Conservation (phyloP, 2,329 filamentous ascomycete genomes). For the Aureobasidium sp. region DNA sequence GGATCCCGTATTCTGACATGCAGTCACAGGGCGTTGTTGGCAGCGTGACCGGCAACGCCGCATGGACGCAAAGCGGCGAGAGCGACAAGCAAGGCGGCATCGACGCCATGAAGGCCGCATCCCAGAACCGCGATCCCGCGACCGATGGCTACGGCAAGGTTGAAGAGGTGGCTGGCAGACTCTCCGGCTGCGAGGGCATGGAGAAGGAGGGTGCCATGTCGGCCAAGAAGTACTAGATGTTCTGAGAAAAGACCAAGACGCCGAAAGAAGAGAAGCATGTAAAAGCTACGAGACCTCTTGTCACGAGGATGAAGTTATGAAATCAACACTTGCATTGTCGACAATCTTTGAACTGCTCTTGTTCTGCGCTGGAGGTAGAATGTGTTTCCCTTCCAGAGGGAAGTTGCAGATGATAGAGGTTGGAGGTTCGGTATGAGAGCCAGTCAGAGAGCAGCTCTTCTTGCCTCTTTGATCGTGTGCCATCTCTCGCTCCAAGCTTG, state of each 20-base stretch:
- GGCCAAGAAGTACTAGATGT: not conserved
- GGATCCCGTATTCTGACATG: not conserved
- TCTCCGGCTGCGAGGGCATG: slow-evolving; percentile 62
- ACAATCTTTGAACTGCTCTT: not conserved
- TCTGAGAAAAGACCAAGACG: not conserved
- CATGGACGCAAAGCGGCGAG: slow-evolving; percentile 56
- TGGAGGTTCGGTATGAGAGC: not conserved
- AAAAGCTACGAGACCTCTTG: not conserved
- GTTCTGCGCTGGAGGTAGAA: no score
- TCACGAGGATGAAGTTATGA: not conserved
- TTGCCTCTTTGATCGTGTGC: not conserved
- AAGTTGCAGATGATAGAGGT: no score
- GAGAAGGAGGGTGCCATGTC: slow-evolving; percentile 45
- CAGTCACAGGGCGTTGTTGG: slow-evolving; percentile 50
- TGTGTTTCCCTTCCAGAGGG: no score
- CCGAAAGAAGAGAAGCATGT: not conserved
- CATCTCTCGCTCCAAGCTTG: not conserved
- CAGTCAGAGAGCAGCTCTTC: not conserved
- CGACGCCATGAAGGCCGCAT: slow-evolving; percentile 53
- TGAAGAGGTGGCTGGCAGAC: slow-evolving; percentile 56
- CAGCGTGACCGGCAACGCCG: slow-evolving; percentile 49
- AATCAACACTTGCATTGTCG: not conserved
- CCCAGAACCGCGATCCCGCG: slow-evolving; percentile 45
- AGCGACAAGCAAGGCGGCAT: slow-evolving; percentile 55
- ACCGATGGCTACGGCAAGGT: slow-evolving; percentile 51